phyloP scores from a whole-genome alignment of 257 asterid species.

The Jacaranda mimosifolia region DNA sequence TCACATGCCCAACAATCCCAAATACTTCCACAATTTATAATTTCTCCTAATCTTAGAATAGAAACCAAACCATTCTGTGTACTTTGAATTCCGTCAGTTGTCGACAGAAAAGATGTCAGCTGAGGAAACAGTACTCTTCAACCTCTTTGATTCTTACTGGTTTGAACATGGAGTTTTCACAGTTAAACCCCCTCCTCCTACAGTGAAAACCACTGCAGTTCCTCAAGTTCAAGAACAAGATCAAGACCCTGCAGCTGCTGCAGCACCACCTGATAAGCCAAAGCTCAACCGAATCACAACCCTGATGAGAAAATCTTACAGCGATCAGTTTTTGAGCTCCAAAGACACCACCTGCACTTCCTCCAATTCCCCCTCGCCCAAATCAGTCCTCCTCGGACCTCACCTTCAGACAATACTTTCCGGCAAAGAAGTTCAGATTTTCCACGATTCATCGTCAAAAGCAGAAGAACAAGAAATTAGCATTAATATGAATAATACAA shows the following conservation, averaged over 20 bases:
- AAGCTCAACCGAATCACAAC: conserved; percentile 49
- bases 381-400: conserved; percentile 58
- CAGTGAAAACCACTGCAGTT: background rate
- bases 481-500: background rate
- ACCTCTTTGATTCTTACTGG: conserved; percentile 58
- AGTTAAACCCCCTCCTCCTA: conserved; percentile 23
- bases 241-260: background rate
- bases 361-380: conserved; percentile 51
- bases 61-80: background rate
- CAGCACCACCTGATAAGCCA: background rate
- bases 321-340: conserved; percentile 61
- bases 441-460: conserved; percentile 6
- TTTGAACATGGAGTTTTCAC: conserved; percentile 42
- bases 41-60: background rate
- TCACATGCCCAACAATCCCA: conserved; percentile 19
- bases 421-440: conserved; percentile 55
- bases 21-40: background rate
- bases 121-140: conserved; percentile 36
- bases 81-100: background rate
- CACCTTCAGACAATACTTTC: conserved; percentile 73
- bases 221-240: background rate
- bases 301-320: conserved; percentile 54
- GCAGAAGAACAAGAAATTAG: background rate
- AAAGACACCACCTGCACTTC: conserved; percentile 29
- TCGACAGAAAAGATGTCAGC: conserved; percentile 43